Percentiles rank a stretch among this genome's conserved stretches.
Conservation (phyloP, 1,139 yeast species). For the Arxiozyma telluris region DNA sequence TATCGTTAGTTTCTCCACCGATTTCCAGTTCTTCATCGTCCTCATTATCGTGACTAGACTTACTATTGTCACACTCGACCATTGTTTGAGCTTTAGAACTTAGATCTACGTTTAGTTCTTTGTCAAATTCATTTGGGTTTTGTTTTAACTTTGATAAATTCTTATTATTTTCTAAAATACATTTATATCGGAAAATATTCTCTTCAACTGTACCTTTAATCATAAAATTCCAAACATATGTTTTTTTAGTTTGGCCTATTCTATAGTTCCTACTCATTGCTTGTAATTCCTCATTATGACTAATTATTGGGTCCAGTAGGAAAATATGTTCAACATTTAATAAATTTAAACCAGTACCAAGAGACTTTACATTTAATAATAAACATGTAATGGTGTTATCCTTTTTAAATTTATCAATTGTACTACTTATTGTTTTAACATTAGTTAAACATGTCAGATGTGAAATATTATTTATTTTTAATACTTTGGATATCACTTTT, state of each 20-base stretch:
- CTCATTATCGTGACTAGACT: constrained; percentile 9
- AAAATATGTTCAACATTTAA: constrained; percentile 88
- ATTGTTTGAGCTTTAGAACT: constrained; percentile 7
- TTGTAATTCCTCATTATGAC: constrained; percentile 77
- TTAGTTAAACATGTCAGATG: constrained; percentile 32
- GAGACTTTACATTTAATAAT: constrained; percentile 72
- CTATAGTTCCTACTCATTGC: constrained; percentile 89
- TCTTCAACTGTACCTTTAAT: constrained; percentile 86
- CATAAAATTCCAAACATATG: constrained; percentile 88
- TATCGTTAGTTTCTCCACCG: constrained; percentile 22
- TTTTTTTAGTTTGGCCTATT: constrained; percentile 73
- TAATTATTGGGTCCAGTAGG: constrained; percentile 85
- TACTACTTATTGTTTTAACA: constrained; percentile 18
- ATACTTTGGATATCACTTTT: constrained; percentile 56
- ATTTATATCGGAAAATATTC: constrained; percentile 48
- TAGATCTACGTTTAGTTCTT: neutral
- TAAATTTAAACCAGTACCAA: constrained; percentile 83
- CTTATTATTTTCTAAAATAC: constrained; percentile 18
- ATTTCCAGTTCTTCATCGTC: constrained; percentile 17
- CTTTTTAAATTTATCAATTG: constrained; percentile 54
- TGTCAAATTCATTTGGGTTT: neutral
- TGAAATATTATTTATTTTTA: constrained; percentile 48
- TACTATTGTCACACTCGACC: constrained; percentile 5
- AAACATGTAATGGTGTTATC: constrained; percentile 69
- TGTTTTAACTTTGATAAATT: neutral